Percentiles rank a stretch among this genome's conserved stretches.
These are phyloP conservation scores for Exophiala xenobiotica DNA, from an alignment of 2,329 filamentous ascomycete species.

Conservation along the genomic window DNA sequence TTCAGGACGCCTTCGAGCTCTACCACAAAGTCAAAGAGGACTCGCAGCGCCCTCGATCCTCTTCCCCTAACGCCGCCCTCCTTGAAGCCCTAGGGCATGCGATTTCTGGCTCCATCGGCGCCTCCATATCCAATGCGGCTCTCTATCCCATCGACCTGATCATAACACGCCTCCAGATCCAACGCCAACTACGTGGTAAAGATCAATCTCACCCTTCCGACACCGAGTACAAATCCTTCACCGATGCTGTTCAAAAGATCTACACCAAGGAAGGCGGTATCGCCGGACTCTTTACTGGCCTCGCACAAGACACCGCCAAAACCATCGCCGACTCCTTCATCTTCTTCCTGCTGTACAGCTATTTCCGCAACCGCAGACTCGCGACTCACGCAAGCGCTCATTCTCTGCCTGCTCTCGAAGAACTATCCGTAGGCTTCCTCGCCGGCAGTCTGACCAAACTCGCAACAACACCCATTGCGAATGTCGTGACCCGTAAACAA, in stretches of 20 bases:
- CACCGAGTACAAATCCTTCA: constrained; percentile 62
- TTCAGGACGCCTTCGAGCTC: constrained; percentile 45
- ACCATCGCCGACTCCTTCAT: constrained; percentile 74
- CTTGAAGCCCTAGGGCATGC: constrained; percentile 75
- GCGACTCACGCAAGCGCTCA: constrained; percentile 36
- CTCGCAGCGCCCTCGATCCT: constrained; percentile 35
- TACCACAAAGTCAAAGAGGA: constrained; percentile 43
- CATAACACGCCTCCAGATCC: constrained; percentile 78
- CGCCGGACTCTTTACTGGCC: constrained; percentile 67
- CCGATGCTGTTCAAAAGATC: constrained; percentile 70
- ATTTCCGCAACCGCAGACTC: constrained; percentile 49
- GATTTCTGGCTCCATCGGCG: constrained; percentile 73
- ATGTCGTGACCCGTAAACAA: constrained; percentile 80
- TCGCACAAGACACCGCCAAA: constrained; percentile 64
- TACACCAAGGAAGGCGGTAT: constrained; percentile 69
- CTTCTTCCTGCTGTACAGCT: constrained; percentile 80
- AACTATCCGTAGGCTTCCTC: constrained; percentile 70
- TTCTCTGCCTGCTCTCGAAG: constrained; percentile 63
- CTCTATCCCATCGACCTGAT: constrained; percentile 82
- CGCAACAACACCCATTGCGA: constrained; percentile 76
- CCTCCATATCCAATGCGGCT: constrained; percentile 73
- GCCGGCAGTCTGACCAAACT: constrained; percentile 74
- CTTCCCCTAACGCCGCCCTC: constrained; percentile 46
- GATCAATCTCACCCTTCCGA: constrained; percentile 33
- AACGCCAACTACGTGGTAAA: constrained; percentile 56